phyloP scores from a whole-genome alignment of 2,329 filamentous ascomycete genomes.

The Emmonsia crescens region DNA sequence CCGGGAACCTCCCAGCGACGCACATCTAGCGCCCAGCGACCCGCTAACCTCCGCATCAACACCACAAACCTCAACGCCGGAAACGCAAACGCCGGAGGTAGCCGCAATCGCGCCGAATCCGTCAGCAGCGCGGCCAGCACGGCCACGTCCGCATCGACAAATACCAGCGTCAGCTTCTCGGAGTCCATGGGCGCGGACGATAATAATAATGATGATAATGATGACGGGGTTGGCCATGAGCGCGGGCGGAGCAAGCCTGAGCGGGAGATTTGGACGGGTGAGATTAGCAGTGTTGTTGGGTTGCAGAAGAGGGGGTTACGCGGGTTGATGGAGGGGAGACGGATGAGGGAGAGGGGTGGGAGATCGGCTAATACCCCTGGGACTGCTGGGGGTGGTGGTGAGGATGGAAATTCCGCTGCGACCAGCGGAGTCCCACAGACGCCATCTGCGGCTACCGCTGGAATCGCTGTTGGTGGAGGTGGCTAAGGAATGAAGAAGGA shows the following conservation, averaged over 20 bases:
- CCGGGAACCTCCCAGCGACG: slow-evolving; percentile 5
- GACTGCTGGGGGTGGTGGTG: background rate
- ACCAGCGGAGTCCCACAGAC: background rate
- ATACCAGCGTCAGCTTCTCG: slow-evolving; percentile 29
- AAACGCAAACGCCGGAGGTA: slow-evolving; percentile 10
- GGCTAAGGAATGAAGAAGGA: background rate
- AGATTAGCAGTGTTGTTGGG: slow-evolving; percentile 77
- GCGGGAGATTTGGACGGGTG: slow-evolving; percentile 62
- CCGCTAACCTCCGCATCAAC: slow-evolving; percentile 28
- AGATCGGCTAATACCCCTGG: slow-evolving; percentile 21
- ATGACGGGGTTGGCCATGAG: slow-evolving; percentile 18
- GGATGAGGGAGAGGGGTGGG: slow-evolving; percentile 47
- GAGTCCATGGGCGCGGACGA: slow-evolving; percentile 21
- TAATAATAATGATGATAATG: background rate
- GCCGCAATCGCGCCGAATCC: slow-evolving; percentile 25
- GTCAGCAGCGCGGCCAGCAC: slow-evolving; percentile 29
- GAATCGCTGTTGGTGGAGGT: background rate
- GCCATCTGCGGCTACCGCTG: background rate
- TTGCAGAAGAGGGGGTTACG: slow-evolving; percentile 86
- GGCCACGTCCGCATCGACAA: slow-evolving; percentile 28
- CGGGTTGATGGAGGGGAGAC: slow-evolving; percentile 86
- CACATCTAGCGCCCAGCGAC: slow-evolving; percentile 10
- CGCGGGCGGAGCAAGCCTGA: slow-evolving; percentile 25
- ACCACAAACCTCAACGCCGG: slow-evolving; percentile 23
- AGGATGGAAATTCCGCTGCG: background rate